phyloP scores from a whole-genome alignment of 164 flowering plant species.

The Hamamelis virginiana region DNA sequence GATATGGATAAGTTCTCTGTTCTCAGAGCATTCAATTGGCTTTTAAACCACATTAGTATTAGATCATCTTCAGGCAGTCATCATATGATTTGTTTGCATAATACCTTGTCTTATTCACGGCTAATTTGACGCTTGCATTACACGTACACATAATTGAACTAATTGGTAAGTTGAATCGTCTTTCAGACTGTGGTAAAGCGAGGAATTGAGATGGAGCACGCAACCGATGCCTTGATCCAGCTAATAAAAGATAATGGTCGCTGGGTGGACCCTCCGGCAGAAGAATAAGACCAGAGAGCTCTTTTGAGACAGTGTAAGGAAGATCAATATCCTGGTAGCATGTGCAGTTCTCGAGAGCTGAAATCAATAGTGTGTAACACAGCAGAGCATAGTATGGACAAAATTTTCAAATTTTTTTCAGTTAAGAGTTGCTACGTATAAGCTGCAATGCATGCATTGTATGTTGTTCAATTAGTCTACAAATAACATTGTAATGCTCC shows the following conservation, averaged over 20 bases:
- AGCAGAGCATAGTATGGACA: neutral
- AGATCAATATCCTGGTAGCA: neutral
- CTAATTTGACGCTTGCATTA: neutral
- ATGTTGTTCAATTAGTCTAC: too few species aligned
- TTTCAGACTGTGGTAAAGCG: slow-evolving; percentile 88
- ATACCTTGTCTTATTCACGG: too few species aligned
- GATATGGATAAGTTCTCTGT: neutral
- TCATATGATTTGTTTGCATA: too few species aligned
- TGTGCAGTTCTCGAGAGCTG: neutral
- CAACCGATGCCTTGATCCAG: slow-evolving; percentile 92
- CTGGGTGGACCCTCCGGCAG: slow-evolving; percentile 90
- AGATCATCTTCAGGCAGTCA: too few species aligned
- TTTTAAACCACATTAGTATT: too few species aligned
- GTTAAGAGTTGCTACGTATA: too few species aligned
- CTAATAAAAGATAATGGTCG: slow-evolving; percentile 94
- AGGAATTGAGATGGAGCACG: slow-evolving; percentile 80
- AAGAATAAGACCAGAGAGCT: slow-evolving; percentile 42
- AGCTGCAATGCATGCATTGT: too few species aligned
- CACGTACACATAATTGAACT: neutral
- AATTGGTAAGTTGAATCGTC: slow-evolving; percentile 1
- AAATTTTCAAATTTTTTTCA: neutral
- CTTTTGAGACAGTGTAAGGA: neutral
- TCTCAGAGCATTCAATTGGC: neutral
- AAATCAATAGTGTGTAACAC: neutral
- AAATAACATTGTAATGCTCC: too few species aligned